phyloP scores from a whole-genome alignment of 805 yeast genomes.

The Nakazawaea laoshanensis region DNA sequence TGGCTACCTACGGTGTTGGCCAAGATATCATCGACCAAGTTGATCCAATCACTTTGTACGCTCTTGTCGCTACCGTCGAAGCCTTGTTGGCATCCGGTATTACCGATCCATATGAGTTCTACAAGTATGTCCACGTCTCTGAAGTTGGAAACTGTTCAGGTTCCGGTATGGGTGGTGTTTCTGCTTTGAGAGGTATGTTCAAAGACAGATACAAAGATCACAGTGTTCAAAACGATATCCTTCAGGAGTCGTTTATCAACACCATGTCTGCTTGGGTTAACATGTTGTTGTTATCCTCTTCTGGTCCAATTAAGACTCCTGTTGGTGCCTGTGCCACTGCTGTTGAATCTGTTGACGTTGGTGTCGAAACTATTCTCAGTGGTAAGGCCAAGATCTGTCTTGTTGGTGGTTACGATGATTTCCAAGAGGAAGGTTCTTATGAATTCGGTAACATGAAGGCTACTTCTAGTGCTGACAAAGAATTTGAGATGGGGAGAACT shows the following conservation, averaged over 20 bases:
- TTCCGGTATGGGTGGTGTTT: conserved; percentile 99
- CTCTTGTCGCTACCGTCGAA: conserved; percentile 89
- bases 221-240: conserved; percentile 94
- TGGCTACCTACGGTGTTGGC: conserved; percentile 87
- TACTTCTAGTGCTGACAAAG: conserved; percentile 83
- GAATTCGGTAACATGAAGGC: conserved; percentile 99
- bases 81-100: conserved; percentile 92
- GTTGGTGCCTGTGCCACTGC: conserved; percentile 99
- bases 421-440: conserved; percentile 97
- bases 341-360: conserved; percentile 92
- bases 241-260: conserved; percentile 97
- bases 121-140: conserved; percentile 95
- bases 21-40: conserved; percentile 93
- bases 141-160: conserved; percentile 99
- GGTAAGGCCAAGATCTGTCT: conserved; percentile 95
- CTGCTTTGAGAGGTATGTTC: conserved; percentile 96
- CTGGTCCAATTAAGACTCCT: conserved; percentile 99
- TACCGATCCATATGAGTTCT: conserved; percentile 97
- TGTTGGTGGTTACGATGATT: conserved; percentile 99
- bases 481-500: conserved; percentile 91
- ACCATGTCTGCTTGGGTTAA: conserved; percentile 99
- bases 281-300: conserved; percentile 91
- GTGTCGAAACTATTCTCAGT: conserved; percentile 85
- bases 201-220: conserved; percentile 86
- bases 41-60: conserved; percentile 90